Base-by-base conservation (phyloP, 495 filamentous ascomycete genomes). In the Talaromyces trachyspermus region DNA sequence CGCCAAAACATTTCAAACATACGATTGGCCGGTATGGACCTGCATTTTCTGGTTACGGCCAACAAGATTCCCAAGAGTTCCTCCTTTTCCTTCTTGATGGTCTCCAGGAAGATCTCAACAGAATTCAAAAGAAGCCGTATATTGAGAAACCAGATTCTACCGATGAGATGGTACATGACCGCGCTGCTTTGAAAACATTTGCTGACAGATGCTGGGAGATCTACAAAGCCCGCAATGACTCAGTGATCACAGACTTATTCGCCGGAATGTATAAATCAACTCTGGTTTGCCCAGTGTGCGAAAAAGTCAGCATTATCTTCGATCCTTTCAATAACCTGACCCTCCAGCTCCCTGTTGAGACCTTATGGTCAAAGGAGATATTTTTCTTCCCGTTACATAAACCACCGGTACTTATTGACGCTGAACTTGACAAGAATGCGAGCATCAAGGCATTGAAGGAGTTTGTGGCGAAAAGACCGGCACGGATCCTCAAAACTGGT, bases 201-300 rank as follows among this genome's bases (percentile, higher is more conserved):
- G 92, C 89, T 2, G 78, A 85, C 22, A 80, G 84, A 52, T 90
- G 86, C 46, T 92, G 92, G 81, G 78, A 87, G 30, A 95, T 95
- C 43, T 95, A 95, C 60, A 89, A 87, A 59, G 81, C 84, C 49
- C 82, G 92, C 32, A 95, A 97, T 53, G 89, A 95, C 59, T 97
- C 94, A 3, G 83, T 96, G 30, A 86, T 95, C 52, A 89, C 86
- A 25, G 92, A 98, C 57, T 73, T 98, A 4, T 97, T 98, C 61
- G 89, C 86, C 37, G 92, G 92, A 43, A 88, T 96, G 73, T 98
- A 97, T 74, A 95, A 96, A 69, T 96, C 91, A 22, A 97, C 91
- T 4, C 76, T 98, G 33, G 79, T 89, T 49, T 98, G 92, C 60
- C 94, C 91, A 1, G 78, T 70, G 7, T 98, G 92, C 59, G 76